Evolutionary conservation across 768 basidiomycete species (phyloP), one percentile per base, ranked within the genome.

Genomic region (Coprinellus micaceus): DNA sequence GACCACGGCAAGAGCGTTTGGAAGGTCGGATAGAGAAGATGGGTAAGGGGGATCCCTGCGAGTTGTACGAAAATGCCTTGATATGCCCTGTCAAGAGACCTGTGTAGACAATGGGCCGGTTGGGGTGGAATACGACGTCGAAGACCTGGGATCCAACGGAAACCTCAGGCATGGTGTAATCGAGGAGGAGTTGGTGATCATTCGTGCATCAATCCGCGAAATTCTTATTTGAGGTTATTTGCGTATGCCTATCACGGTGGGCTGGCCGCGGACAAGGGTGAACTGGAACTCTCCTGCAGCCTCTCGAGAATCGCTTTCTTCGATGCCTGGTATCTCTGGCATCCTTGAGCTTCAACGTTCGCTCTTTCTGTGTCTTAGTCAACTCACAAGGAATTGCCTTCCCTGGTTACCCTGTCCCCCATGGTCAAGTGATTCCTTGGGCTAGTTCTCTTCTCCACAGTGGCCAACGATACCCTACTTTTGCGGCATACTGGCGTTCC

Each of bases 91-190:
- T 88, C 15, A 98, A 75, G 2, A 96, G 83, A 4, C 83, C 89
- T 0, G 83, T 77, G 69, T 89, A 94, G 3, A 94, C 82, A n/a
- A 84, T 77, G 1, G 85, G 72, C 47, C 80, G 65, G 4, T 76
- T 77, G 0, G 95, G 94, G 64, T 96, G 93, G 65, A 97, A 98
- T 1, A 80, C 82, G 40, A 97, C 74, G 74, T 96, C 95, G 71
- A 96, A 97, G 26, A 94, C 83, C 69, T 96, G 90, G 7, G 84
- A 82, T 47, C 83, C 84, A 44, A 88, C 78, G 21, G 79, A 75
- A 49, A 94, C 86, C 73, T 91, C 77, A 55, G 79, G 76, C 79
- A 80, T 80, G 48, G 61, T 59, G 61, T 56, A 22, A 25, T 21
- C 17, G 29, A 45, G 24, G 40, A 28, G 19, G 37, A 51, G 45